A percentile compares a stretch with the other conserved stretches of the same genome.
Conservation (phyloP, 306 rosid genomes). For the Cicer cuneatum region DNA sequence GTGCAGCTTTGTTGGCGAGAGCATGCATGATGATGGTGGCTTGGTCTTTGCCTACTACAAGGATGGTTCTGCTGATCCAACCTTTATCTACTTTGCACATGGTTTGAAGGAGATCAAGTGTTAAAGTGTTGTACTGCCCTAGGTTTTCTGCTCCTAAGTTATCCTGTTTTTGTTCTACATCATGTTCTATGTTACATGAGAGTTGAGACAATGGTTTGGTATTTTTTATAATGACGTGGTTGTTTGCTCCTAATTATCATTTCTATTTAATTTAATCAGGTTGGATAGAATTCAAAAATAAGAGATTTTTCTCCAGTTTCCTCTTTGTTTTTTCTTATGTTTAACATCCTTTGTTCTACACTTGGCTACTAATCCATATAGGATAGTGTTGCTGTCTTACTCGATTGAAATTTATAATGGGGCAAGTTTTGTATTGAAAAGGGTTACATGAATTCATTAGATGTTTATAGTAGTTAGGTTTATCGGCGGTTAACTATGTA, state of each 20-base stretch:
- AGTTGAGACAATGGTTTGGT: constrained; percentile 37
- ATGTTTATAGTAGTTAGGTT: too few relatives aligned
- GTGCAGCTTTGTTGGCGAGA: constrained; percentile 85
- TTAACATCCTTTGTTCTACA: too few relatives aligned
- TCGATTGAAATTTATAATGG: too few relatives aligned
- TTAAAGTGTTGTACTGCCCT: constrained; percentile 43
- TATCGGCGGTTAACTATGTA: too few relatives aligned
- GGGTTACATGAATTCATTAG: too few relatives aligned
- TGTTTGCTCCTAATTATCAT: constrained; percentile 9
- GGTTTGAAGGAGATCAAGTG: constrained; percentile 89
- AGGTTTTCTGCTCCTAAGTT: constrained; percentile 40
- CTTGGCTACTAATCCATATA: too few relatives aligned
- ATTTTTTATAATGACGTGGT: constrained; percentile 34
- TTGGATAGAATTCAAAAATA: constrained; percentile 26
- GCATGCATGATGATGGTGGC: constrained; percentile 74
- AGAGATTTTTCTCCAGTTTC: not conserved
- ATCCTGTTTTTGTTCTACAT: constrained; percentile 34
- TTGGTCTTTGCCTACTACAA: constrained; percentile 86
- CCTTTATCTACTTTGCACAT: constrained; percentile 65
- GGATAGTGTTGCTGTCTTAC: too few relatives aligned
- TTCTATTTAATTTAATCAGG: constrained; percentile 13
- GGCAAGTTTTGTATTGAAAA: too few relatives aligned
- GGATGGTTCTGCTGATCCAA: constrained; percentile 85
- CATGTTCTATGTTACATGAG: constrained; percentile 37
- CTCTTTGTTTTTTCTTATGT: too few relatives aligned